A percentile compares a stretch with the other conserved stretches of the same genome.
Conservation (phyloP, 805 yeast species). For the Babjeviella inositovora region DNA sequence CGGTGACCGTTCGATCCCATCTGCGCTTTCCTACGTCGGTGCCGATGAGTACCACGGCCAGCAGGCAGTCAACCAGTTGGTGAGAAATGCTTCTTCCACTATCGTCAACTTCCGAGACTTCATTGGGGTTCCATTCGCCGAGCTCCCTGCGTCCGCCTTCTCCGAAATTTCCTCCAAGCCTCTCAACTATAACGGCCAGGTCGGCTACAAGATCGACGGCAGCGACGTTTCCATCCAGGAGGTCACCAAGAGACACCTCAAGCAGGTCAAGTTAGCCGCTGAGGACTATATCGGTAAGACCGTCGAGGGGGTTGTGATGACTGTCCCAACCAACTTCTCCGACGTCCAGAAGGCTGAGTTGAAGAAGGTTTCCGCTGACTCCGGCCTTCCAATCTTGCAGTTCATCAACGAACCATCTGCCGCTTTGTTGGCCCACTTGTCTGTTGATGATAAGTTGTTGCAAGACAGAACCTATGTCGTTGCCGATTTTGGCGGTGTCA, state of each 20-base stretch:
- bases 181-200: constrained; percentile 41
- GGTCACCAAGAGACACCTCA: constrained; percentile 70
- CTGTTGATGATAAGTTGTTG: constrained; percentile 25
- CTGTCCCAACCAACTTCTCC: constrained; percentile 82
- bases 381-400: constrained; percentile 74
- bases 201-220: constrained; percentile 45
- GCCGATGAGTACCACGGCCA: constrained; percentile 95
- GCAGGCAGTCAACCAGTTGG: constrained; percentile 84
- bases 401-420: constrained; percentile 86
- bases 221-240: constrained; percentile 53
- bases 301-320: constrained; percentile 71
- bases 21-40: constrained; percentile 83
- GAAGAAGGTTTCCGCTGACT: constrained; percentile 40
- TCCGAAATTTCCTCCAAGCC: constrained; percentile 56
- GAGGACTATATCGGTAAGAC: constrained; percentile 77
- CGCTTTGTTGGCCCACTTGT: constrained; percentile 71
- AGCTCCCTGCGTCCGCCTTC: constrained; percentile 52
- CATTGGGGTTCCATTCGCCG: constrained; percentile 59
- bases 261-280: constrained; percentile 74
- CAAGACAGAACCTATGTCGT: constrained; percentile 75
- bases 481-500: constrained; percentile 91
- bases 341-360: constrained; percentile 57
- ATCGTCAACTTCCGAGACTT: constrained; percentile 87
- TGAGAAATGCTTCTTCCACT: constrained; percentile 82
- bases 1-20: constrained; percentile 95